Evolutionary conservation across 768 basidiomycete genomes (phyloP).

Genomic region (Guyanaporus albipodus): DNA sequence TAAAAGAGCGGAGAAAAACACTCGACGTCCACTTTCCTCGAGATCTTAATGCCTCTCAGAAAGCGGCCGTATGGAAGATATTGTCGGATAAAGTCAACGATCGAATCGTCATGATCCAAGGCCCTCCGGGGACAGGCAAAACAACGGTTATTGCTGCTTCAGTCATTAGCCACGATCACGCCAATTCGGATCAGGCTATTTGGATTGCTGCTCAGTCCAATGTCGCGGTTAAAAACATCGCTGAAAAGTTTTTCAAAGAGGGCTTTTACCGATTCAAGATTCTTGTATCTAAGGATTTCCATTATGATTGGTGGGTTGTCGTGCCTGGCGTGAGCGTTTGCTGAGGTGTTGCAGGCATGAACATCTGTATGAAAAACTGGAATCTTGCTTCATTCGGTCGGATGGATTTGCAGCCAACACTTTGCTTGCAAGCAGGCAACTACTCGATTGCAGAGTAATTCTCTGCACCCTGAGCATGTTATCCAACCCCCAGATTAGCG

Average conservation of each 20-base stretch:
- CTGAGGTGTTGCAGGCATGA: slow-evolving; percentile 41
- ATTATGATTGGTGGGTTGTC: slow-evolving; percentile 40
- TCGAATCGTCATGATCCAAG: slow-evolving; percentile 28
- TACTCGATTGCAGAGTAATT: slow-evolving; percentile 35
- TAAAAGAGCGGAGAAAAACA: background rate
- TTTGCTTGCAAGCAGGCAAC: slow-evolving; percentile 16
- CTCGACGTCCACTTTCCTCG: slow-evolving; percentile 1
- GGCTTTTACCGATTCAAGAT: slow-evolving; percentile 35
- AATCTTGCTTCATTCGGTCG: slow-evolving; percentile 35
- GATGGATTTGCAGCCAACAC: slow-evolving; percentile 24
- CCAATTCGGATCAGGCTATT: slow-evolving; percentile 16
- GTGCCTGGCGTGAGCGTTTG: background rate
- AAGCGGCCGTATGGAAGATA: slow-evolving; percentile 27
- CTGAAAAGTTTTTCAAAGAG: slow-evolving; percentile 38
- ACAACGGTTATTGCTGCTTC: slow-evolving; percentile 41
- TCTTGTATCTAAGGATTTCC: slow-evolving; percentile 45
- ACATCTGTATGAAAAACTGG: slow-evolving; percentile 40
- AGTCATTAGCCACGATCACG: slow-evolving; percentile 21
- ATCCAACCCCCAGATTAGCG: slow-evolving; percentile 23
- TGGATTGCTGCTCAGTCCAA: slow-evolving; percentile 49
- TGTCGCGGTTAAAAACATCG: slow-evolving; percentile 52
- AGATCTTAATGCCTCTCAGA: slow-evolving; percentile 29
- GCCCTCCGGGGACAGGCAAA: slow-evolving; percentile 44
- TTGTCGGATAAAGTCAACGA: slow-evolving; percentile 21
- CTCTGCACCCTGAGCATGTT: slow-evolving; percentile 50